A percentile compares a stretch with the other conserved stretches of the same genome.
phyloP scores from a whole-genome alignment of 1,139 yeast genomes.

The Yamadazyma kanchanaburiensis region DNA sequence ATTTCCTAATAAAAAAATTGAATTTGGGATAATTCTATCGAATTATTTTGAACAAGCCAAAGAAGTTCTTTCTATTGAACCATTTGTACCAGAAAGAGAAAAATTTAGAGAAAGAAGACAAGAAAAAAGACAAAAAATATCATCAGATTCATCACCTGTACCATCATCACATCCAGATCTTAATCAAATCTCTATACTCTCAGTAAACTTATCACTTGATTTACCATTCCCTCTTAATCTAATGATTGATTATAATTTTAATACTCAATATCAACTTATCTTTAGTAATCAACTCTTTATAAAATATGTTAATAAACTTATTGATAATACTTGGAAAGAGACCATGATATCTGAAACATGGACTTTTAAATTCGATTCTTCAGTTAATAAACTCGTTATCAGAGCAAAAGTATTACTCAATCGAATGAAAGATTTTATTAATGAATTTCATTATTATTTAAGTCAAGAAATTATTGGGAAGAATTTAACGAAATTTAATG shows the following conservation, averaged over 20 bases:
- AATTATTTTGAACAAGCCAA: conserved; percentile 58
- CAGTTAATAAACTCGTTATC: conserved; percentile 54
- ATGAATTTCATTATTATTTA: conserved; percentile 54
- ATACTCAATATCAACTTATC: conserved; percentile 76
- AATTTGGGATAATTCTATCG: conserved; percentile 29
- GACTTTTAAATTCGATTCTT: conserved; percentile 47
- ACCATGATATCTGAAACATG: conserved; percentile 66
- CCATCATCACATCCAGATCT: conserved; percentile 3
- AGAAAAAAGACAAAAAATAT: conserved; percentile 3
- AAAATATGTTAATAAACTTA: conserved; percentile 56
- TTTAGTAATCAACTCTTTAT: conserved; percentile 69
- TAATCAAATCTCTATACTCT: conserved; percentile 26
- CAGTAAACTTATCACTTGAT: conserved; percentile 60
- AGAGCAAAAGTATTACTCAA: conserved; percentile 56
- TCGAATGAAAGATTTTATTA: conserved; percentile 60
- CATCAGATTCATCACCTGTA: conserved; percentile 3
- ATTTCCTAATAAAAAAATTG: conserved; percentile 18
- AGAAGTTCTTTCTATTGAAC: conserved; percentile 60
- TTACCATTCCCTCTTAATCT: conserved; percentile 87
- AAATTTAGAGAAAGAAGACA: conserved; percentile 1
- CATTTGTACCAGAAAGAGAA: conserved; percentile 56
- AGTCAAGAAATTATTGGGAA: conserved; percentile 60
- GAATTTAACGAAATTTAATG: conserved; percentile 45
- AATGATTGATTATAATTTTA: conserved; percentile 64
- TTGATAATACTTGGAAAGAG: conserved; percentile 73